phyloP scores from a whole-genome alignment of 129 eudicot species.

The Chrysanthemum lavandulifolium region DNA sequence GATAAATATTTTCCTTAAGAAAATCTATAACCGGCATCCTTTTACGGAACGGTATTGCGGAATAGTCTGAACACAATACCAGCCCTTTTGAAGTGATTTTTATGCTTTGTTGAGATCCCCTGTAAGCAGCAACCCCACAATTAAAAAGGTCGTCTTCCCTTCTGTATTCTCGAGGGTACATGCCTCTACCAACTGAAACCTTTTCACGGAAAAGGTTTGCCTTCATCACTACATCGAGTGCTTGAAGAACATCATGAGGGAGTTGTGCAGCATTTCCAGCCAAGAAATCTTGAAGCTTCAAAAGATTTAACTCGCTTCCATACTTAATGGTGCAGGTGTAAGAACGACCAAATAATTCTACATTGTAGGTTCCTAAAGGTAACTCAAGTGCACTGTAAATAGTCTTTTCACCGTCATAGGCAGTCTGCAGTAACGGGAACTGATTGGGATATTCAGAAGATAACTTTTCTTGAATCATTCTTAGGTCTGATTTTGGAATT shows the following conservation, averaged over 20 bases:
- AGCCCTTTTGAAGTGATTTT: constrained; percentile 61
- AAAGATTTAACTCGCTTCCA: constrained; percentile 47
- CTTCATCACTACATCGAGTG: constrained; percentile 63
- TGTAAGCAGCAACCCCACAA: constrained; percentile 59
- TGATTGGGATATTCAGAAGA: constrained; percentile 30
- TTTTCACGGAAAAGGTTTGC: constrained; percentile 51
- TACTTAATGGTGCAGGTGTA: constrained; percentile 43
- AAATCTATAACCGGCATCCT: constrained; percentile 63
- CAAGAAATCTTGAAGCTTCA: constrained; percentile 57
- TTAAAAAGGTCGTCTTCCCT: constrained; percentile 39
- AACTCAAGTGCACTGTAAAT: constrained; percentile 48
- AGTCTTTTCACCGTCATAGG: constrained; percentile 72
- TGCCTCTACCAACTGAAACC: constrained; percentile 47
- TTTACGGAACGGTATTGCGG: constrained; percentile 59
- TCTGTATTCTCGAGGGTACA: constrained; percentile 35
- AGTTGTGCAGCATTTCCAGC: constrained; percentile 32
- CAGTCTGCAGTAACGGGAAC: constrained; percentile 47
- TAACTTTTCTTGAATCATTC: constrained; percentile 39
- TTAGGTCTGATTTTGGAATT: constrained; percentile 34
- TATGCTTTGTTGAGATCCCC: constrained; percentile 64
- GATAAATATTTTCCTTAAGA: constrained; percentile 50
- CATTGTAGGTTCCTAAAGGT: constrained; percentile 44
- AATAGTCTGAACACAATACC: constrained; percentile 54
- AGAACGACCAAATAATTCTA: constrained; percentile 35
- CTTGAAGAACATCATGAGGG: constrained; percentile 72